Conservation (phyloP, 257 asterid genomes). For the Mitragyna speciosa region DNA sequence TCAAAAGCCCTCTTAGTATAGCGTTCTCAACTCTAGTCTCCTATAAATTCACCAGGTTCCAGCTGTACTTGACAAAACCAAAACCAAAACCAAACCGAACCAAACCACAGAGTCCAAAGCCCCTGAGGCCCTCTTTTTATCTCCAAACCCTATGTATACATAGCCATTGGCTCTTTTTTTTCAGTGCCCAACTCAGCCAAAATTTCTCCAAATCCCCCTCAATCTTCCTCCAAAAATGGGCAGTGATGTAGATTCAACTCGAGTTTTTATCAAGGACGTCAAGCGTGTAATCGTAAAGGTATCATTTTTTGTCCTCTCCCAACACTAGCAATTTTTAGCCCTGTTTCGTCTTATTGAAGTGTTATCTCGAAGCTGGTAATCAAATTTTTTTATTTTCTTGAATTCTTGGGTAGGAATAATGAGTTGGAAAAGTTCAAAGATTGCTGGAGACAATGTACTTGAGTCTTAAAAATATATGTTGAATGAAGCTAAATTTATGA, state of each 20-base stretch:
- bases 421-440: not conserved
- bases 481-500: not conserved
- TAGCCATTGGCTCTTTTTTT: not conserved
- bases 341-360: not conserved
- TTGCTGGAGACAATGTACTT: not conserved
- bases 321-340: not conserved
- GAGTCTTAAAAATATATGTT: not conserved
- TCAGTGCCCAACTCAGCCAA: not conserved
- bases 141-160: not conserved
- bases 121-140: not conserved
- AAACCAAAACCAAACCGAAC: not conserved
- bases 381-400: not conserved
- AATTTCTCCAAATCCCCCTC: not conserved
- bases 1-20: not conserved
- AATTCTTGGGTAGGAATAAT: not conserved
- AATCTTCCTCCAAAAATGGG: not conserved
- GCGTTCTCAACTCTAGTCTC: not conserved
- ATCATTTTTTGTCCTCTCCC: not conserved
- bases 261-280: slow-evolving; percentile 49
- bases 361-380: not conserved
- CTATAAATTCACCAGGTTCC: not conserved
- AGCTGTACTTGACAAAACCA: not conserved
- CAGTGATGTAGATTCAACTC: slow-evolving; percentile 35
- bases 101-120: not conserved
- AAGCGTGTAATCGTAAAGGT: slow-evolving; percentile 58